Percentiles rank a stretch among this genome's conserved stretches.
These are phyloP conservation scores for Candida parachauliodes DNA, from an alignment of 805 yeast species.

Conservation along the genomic window DNA sequence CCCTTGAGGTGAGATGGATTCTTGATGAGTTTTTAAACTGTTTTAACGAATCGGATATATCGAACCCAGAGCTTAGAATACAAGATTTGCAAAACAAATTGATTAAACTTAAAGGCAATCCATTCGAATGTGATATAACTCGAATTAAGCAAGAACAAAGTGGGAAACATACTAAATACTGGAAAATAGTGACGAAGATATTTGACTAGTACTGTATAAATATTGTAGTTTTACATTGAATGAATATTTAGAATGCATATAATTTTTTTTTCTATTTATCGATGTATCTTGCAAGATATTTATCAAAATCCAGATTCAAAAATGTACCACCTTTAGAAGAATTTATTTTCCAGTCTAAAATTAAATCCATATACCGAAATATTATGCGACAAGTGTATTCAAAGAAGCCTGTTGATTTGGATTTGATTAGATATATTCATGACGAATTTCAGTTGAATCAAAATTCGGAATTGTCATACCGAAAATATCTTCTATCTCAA, in stretches of 20 bases:
- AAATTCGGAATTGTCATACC: conserved; percentile 29
- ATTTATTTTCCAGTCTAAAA: conserved; percentile 34
- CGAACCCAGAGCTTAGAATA: no score
- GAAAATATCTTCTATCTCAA: conserved; percentile 33
- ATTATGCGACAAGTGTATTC: conserved; percentile 30
- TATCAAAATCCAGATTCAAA: conserved; percentile 3
- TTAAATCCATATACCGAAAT: conserved; percentile 30
- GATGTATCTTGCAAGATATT: neutral
- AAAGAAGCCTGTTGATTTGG: conserved; percentile 31
- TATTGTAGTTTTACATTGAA: no score
- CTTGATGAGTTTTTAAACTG: neutral
- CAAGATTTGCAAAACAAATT: no score
- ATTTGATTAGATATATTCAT: conserved; percentile 28
- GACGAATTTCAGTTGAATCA: conserved; percentile 31
- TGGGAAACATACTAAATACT: neutral
- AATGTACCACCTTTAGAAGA: conserved; percentile 31
- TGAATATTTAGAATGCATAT: no score
- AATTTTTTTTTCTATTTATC: no score
- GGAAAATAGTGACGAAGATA: conserved; percentile 2
- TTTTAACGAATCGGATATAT: neutral
- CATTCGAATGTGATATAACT: neutral
- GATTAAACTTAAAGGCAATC: neutral
- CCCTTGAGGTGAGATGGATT: neutral
- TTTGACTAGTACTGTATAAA: neutral
- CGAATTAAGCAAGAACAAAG: neutral